Base-by-base conservation (phyloP, 139 green algal genomes). In the Diplosphaera chodatii region DNA sequence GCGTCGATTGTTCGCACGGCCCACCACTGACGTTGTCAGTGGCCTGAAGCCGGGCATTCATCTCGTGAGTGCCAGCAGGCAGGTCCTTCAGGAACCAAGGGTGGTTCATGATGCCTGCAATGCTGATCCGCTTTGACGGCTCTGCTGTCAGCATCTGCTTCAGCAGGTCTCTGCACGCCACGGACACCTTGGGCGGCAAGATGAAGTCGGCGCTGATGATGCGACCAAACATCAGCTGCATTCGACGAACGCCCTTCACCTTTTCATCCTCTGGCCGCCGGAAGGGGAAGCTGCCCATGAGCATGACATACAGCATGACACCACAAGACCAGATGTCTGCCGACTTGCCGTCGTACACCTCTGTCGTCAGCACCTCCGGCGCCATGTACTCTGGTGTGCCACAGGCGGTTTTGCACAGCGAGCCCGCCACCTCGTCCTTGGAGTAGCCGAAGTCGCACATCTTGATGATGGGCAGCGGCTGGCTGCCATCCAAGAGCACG, bases 281-380 rank as follows among this genome's bases (percentile, higher is more conserved):
- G 74, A 98, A 98, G 8, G 94, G 94, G 75, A 98, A 99, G 15
- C 85, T 84, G 15, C 77, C 81, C 20, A 78, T 59, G 56, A 94
- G 74, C 94, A 99, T 97, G 30, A 97, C 91, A 80, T 95, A 98
- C 70, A 99, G 86, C 81, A 96, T 96, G 27, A 98, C 94, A 3
- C 94, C 94, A 75, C 88, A 94, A 2, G 85, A 95, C 94, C 94
- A 98, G 63, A 98, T 90, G 85, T 98, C 93, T 0, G 93, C 91
- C 21, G 85, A 82, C 82, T 92, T 93, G 70, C 90, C 87, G 67
- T 96, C 85, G 75, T 96, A 96, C 16, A 59, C 48, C 48, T 59
- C 48, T 25, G 48, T 59, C 16, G 48, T 59, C 8, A 59, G 48
- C 48, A 59, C 48, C 40, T 81, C 76, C 3, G 76, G 76, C 16